phyloP scores from a whole-genome alignment of 306 rosid species.

The barrel medic (Medicago truncatula) region MtrunA17r5.0-ANR NC_053043.1:40439001-40439500 shows the following conservation, averaged over 20 bases:
- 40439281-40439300: neutral
- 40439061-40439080: too few relatives aligned
- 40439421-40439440: conserved; percentile 17
- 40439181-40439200: neutral
- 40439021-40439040: too few relatives aligned
- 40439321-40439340: neutral
- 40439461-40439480: too few relatives aligned
- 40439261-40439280: conserved; percentile 11
- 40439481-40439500: neutral
- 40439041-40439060: too few relatives aligned
- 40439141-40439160: too few relatives aligned
- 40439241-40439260: neutral
- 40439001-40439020: too few relatives aligned
- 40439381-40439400: conserved; percentile 8
- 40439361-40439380: conserved; percentile 13
- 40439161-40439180: neutral
- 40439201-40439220: conserved; percentile 3
- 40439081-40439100: too few relatives aligned
- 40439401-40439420: conserved; percentile 13
- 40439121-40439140: too few relatives aligned
- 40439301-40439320: too few relatives aligned
- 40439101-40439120: too few relatives aligned
- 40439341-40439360: conserved; percentile 13
- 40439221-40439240: neutral
- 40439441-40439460: neutral